phyloP scores from a whole-genome alignment of 2,329 filamentous ascomycete species.

The Diaporthe ilicicola region DNA sequence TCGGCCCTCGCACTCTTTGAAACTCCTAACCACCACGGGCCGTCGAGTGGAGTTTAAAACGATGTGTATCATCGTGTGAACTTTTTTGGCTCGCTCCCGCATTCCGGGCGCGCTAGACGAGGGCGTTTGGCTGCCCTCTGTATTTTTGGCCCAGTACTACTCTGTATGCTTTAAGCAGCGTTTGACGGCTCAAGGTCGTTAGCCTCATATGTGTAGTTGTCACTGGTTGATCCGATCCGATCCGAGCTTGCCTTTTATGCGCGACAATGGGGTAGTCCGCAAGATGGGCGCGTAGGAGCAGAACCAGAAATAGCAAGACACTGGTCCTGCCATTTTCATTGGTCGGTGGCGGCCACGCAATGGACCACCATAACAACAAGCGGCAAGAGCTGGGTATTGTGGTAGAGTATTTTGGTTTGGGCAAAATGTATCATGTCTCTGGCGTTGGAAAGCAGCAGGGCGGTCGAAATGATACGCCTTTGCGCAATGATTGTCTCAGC shows the following conservation, averaged over 20 bases:
- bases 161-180: neutral
- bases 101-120: neutral
- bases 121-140: neutral
- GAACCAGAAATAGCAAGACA: neutral
- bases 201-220: neutral
- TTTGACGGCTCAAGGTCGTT: neutral
- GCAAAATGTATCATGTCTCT: neutral
- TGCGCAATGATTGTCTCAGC: neutral
- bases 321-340: neutral
- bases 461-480: neutral
- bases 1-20: neutral
- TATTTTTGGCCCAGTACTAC: constrained; percentile 4
- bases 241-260: neutral
- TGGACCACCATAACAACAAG: constrained; percentile 5
- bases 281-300: constrained; percentile 2
- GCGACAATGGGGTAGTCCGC: neutral
- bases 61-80: constrained; percentile 7
- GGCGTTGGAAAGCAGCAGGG: neutral
- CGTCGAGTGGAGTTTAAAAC: neutral
- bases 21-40: constrained; percentile 14
- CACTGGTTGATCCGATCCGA: neutral
- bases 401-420: neutral
- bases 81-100: constrained; percentile 5
- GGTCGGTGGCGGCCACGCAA: neutral
- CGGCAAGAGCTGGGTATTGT: neutral